These are phyloP conservation scores for Cupressus sempervirens DNA, from an alignment of 75 land plant species.

Conservation along the genomic window DNA sequence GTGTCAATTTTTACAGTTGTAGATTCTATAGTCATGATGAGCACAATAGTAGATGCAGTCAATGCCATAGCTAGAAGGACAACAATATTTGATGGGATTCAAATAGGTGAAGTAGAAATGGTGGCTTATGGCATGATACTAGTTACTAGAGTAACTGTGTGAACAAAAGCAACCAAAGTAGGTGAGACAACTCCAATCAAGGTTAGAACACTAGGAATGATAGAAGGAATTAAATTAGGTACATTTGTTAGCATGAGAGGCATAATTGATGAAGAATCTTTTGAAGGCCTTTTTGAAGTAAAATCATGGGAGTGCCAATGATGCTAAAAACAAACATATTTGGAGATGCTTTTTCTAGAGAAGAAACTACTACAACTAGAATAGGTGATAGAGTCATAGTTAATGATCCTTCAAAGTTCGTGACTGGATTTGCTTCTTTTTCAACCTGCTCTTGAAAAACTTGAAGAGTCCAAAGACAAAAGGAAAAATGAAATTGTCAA, in stretches of 20 bases:
- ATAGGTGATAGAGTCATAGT: constrained; percentile 2
- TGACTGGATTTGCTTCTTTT: constrained; percentile 15
- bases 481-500: neutral
- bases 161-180: constrained; percentile 11
- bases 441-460: constrained; percentile 81
- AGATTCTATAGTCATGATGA: constrained; percentile 8
- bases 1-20: constrained; percentile 7
- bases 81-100: constrained; percentile 5
- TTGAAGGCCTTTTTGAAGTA: constrained; percentile 10
- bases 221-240: constrained; percentile 25
- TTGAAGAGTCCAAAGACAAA: constrained; percentile 22
- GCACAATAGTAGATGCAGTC: neutral
- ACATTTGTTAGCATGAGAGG: constrained; percentile 18
- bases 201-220: constrained; percentile 10
- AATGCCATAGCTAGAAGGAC: neutral
- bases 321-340: constrained; percentile 14
- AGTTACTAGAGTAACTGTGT: neutral
- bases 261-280: constrained; percentile 4
- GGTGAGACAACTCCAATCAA: constrained; percentile 15
- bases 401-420: constrained; percentile 3
- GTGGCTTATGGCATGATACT: constrained; percentile 10
- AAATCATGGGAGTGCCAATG: constrained; percentile 2
- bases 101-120: constrained; percentile 15
- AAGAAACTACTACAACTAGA: constrained; percentile 8
- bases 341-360: constrained; percentile 14